Percentiles rank a stretch among this genome's conserved stretches.
phyloP scores from a whole-genome alignment of 306 rosid genomes.

The Adenanthera pavonina region DNA sequence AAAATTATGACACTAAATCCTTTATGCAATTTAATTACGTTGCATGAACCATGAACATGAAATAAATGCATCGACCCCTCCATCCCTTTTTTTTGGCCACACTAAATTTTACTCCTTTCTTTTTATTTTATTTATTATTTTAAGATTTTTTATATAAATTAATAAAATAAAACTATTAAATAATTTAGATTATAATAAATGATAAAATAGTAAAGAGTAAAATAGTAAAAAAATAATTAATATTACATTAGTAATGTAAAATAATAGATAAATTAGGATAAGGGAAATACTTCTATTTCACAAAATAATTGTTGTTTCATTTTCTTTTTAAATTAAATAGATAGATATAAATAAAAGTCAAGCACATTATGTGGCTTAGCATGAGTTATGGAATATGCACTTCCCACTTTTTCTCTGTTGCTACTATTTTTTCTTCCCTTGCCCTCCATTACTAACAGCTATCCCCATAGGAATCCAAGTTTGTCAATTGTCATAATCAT shows the following conservation, averaged over 20 bases:
- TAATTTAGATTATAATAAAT: too few species aligned
- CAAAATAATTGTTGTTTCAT: background rate
- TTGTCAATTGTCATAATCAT: background rate
- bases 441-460: background rate
- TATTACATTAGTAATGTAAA: too few species aligned
- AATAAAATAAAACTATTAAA: too few species aligned
- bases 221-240: too few species aligned
- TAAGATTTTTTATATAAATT: too few species aligned
- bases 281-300: too few species aligned
- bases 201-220: too few species aligned
- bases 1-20: too few species aligned
- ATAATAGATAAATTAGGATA: too few species aligned
- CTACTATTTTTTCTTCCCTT: slow-evolving; percentile 12
- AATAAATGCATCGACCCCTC: background rate
- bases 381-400: background rate
- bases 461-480: background rate
- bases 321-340: background rate
- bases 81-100: background rate
- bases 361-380: slow-evolving; percentile 24
- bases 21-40: too few species aligned
- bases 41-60: background rate
- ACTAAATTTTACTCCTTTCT: background rate
- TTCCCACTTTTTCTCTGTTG: background rate
- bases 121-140: too few species aligned
- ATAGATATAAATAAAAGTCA: background rate